These are phyloP conservation scores for Tylopilus cervinicoccineus DNA, from an alignment of 768 basidiomycete species.

Conservation along the genomic window DNA sequence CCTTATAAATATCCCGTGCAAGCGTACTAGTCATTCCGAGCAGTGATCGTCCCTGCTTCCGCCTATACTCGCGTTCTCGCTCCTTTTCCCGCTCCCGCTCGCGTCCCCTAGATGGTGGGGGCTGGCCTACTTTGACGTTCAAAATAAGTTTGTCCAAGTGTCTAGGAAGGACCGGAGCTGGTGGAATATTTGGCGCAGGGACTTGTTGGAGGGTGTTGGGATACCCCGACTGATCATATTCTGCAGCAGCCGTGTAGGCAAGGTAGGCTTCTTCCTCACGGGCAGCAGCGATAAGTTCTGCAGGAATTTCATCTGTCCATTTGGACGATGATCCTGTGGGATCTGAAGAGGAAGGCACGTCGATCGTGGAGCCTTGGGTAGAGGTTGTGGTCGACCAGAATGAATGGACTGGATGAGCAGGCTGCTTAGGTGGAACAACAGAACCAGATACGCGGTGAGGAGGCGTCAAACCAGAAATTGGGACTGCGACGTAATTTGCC, in stretches of 20 bases:
- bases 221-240: slow-evolving; percentile 32
- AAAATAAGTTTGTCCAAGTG: slow-evolving; percentile 94
- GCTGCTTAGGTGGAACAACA: slow-evolving; percentile 28
- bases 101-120: slow-evolving; percentile 31
- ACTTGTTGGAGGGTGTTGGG: slow-evolving; percentile 36
- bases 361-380: slow-evolving; percentile 29
- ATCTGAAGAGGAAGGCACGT: slow-evolving; percentile 24
- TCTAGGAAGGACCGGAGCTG: slow-evolving; percentile 82
- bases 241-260: slow-evolving; percentile 29
- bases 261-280: slow-evolving; percentile 80
- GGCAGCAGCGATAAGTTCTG: slow-evolving; percentile 74
- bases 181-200: slow-evolving; percentile 77
- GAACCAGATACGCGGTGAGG: slow-evolving; percentile 33
- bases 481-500: slow-evolving; percentile 82
- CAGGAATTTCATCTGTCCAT: slow-evolving; percentile 83
- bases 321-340: slow-evolving; percentile 29
- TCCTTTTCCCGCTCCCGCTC: slow-evolving; percentile 35
- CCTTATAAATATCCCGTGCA: slow-evolving; percentile 25
- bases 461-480: slow-evolving; percentile 32
- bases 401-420: slow-evolving; percentile 31
- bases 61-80: slow-evolving; percentile 29
- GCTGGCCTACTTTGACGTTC: slow-evolving; percentile 45
- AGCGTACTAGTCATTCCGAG: slow-evolving; percentile 35
- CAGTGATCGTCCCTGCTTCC: slow-evolving; percentile 30
- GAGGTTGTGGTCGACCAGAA: slow-evolving; percentile 42